Base-by-base conservation (phyloP, 78 protist species). In the Protostelium mycophagum region DNA sequence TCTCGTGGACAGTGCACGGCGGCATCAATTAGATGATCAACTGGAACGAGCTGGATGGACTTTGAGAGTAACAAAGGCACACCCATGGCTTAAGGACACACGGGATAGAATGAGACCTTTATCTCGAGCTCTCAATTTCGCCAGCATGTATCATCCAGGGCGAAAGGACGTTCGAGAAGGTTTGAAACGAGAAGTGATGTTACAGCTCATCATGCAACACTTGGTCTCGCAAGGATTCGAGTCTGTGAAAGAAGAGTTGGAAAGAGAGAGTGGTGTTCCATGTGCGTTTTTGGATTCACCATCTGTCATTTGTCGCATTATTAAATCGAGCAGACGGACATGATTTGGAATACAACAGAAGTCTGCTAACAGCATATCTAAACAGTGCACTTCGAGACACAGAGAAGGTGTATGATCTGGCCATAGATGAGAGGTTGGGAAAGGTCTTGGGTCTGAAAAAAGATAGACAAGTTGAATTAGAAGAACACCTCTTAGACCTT, bases 321-420 rank as follows among this genome's bases (percentile, higher is more conserved):
- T 51, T 16, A 51, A 51, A 25, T 16, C 16, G 31, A 25, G 16
- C 73, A 51, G 73, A 51, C 73, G 16, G 16, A 5, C 5, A 51
- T 16, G 16, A 51, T 5, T 25, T 5, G 16, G 31, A 51, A 16
- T 51, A 5, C 73, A 85, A 39, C 34, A 90, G 87, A 63, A 90
- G 93, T 63, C 34, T 91, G 37, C 88, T 93, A 0, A 93, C 90
- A 1, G 63, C 87, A 5, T 85, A 86, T 63, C 87, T 93, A 9
- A 83, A 91, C 38, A 85, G 90, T 5, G 93, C 94, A 5, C 28
- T 93, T 29, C 86, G 38, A 35, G 96, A 93, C 39, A 86, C 93
- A 0, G 96, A 93, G 34, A 73, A 88, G 1, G 83, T 93, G n/a
- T 93, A 91, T 63, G 96, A 93, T 87, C 91, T 93, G 38, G 86